Percentiles rank a stretch among this genome's conserved stretches.
Conservation (phyloP, 371 early-diverging fungal genomes). For the Lichtheimia corymbifera region DNA sequence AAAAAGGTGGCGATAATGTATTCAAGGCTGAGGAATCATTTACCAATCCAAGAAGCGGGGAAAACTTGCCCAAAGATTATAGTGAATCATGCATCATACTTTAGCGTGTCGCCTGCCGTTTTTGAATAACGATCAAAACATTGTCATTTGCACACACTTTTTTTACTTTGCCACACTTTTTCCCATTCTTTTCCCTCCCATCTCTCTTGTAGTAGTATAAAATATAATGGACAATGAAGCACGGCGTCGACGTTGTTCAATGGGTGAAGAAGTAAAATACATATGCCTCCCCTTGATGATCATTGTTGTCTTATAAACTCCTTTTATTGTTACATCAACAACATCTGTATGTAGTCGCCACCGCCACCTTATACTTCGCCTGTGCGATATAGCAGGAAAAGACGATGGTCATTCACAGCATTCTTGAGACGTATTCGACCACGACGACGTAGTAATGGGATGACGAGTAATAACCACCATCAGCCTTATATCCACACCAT, state of each 20-base stretch:
- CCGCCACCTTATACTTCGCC: background rate
- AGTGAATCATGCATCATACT: slow-evolving; percentile 23
- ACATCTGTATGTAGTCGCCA: background rate
- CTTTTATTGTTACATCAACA: background rate
- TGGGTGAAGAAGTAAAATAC: too few species aligned
- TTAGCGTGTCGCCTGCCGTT: slow-evolving; percentile 4
- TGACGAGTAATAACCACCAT: background rate
- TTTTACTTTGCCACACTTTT: slow-evolving; percentile 1
- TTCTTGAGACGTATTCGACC: slow-evolving; percentile 1
- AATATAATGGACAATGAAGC: background rate
- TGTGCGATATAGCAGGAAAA: background rate
- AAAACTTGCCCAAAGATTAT: slow-evolving; percentile 15
- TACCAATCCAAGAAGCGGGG: slow-evolving; percentile 11
- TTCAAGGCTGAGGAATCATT: slow-evolving; percentile 20
- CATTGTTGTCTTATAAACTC: background rate
- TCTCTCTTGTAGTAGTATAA: background rate
- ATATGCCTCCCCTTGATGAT: too few species aligned
- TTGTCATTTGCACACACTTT: slow-evolving; percentile 3
- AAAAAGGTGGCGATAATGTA: background rate
- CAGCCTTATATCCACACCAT: slow-evolving; percentile 5
- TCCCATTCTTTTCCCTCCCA: background rate
- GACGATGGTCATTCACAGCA: slow-evolving; percentile 10
- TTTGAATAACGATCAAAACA: slow-evolving; percentile 4
- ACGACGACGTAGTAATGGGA: background rate
- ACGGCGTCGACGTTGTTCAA: too few species aligned